Evolutionary conservation across 2,329 filamentous ascomycete genomes (phyloP), one percentile per base, ranked within the genome.

Genomic region (Colletotrichum liaoningense): DNA sequence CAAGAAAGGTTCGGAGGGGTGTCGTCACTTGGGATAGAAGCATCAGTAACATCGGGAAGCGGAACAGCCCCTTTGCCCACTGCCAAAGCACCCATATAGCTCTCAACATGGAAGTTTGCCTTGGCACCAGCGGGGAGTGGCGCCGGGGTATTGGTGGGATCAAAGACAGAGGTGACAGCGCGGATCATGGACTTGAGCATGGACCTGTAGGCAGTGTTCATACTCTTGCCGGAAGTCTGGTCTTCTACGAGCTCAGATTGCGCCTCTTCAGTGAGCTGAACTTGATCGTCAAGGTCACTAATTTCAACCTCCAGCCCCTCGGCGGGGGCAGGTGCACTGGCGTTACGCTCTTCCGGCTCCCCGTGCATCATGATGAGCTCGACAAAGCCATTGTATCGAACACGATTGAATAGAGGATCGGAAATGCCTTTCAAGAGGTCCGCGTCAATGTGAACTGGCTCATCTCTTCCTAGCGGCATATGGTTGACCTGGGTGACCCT

Each of bases 391-490:
- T 90, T 83, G 78, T 98, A 94, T 59, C 93, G 90, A 30, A 95
- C 87, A 33, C 94, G 90, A 11, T 92, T 93, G 81, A 98, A 98
- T 70, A 95, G 92, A 16, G 95, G 94, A 81, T 98, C 96, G 26
- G 91, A 90, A 46, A 95, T 89, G 76, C 94, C 92, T 70, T 93
- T 91, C 33, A 95, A 91, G 30, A 96, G 89, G 71, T 95, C 91
- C 28, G 93, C 91, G 59, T 93, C 89, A 75, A 98, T 89, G 79
- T 94, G 94, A 24, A 98, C 91, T 75, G 93, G 94, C 82, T 98
- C 96, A 79, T 98, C 95, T 60, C 93, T 92, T 4, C 96, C 96
- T 4, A 99, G 86, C 1, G 93, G 90, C 54, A 95, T 89, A 76
- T 93, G 94, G 55, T 94, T 95, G 74, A 98, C 92, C 57, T 93